phyloP scores from a whole-genome alignment of 78 protist genomes.

The Dictyostelium firmibasis region DNA sequence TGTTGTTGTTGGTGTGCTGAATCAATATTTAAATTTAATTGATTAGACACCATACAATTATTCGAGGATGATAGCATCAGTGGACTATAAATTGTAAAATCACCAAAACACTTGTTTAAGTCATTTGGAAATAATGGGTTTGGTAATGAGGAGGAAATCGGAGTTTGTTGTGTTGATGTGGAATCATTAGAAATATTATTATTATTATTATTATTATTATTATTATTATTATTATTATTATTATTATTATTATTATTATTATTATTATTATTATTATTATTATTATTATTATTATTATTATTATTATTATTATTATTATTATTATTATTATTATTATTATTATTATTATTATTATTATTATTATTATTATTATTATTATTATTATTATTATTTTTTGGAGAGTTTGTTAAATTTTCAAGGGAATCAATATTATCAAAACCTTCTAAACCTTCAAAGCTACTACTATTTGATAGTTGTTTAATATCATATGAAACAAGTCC shows the following conservation, averaged over 20 bases:
- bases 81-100: slow-evolving; percentile 43
- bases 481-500: neutral
- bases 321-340: too few species aligned
- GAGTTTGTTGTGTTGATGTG: neutral
- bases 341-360: neutral
- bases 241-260: neutral
- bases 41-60: neutral
- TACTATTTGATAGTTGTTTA: neutral
- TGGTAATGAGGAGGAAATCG: neutral
- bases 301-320: neutral
- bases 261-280: neutral
- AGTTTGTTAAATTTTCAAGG: too few species aligned
- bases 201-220: neutral
- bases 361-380: neutral
- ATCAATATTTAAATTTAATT: neutral
- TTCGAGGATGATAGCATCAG: neutral
- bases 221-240: neutral
- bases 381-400: neutral
- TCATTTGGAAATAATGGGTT: neutral
- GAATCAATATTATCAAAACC: neutral
- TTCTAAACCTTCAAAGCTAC: neutral
- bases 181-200: neutral
- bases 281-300: neutral
- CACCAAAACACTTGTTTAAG: slow-evolving; percentile 28
- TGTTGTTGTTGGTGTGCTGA: neutral